Base-by-base conservation (phyloP, 1,284 basidiomycete species). In the Ustanciosporium gigantosporum region DNA sequence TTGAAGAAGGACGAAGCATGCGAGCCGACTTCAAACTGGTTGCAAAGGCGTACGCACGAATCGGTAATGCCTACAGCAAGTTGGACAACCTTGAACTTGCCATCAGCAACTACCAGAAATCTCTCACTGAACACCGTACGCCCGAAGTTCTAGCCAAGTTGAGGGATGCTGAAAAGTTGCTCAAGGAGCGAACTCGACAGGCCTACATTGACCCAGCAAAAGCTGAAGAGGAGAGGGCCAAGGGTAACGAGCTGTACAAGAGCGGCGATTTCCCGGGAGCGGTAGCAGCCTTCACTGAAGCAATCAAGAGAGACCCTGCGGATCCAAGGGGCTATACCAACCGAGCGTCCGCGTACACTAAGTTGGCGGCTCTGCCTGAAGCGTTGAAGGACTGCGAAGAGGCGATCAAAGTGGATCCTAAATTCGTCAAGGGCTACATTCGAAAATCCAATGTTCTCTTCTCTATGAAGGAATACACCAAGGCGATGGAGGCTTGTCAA, bases 271-370 rank as follows among this genome's bases (percentile, higher is more conserved):
- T 76, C 79, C 91, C 86, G 15, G 86, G 83, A n/a, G 90, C 93
- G 1, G 93, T 98, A 59, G 91, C 90, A 81, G 83, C 85, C 32
- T 99, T 98, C 81, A 85, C 88, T 13, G 95, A 99, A 81, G 88
- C 91, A 56, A 95, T 98, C 82, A 97, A 97, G 82, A 88, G 95
- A 43, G 87, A 91, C 71, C 95, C 95, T 32, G 78, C 80, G 25
- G 94, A 99, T 76, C 85, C 95, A 9, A 84, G 88, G 62, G 91
- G 90, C 14, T 98, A 95, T 83, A 97, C 93, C 77, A 99, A 99
- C 82, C 87, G 95, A 46, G 91, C 95, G 15, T 89, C 91, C 24
- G 93, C 92, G 17, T 97, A 97, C 81, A 91, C 89, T 78, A 98
- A 98, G 81, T 86, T 99, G 22, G 84, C 85, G 29, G 95, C 95